Percentiles rank a stretch among this genome's conserved stretches.
Conservation (phyloP, 2,329 filamentous ascomycete genomes). For the Aspergillus sp. region DNA sequence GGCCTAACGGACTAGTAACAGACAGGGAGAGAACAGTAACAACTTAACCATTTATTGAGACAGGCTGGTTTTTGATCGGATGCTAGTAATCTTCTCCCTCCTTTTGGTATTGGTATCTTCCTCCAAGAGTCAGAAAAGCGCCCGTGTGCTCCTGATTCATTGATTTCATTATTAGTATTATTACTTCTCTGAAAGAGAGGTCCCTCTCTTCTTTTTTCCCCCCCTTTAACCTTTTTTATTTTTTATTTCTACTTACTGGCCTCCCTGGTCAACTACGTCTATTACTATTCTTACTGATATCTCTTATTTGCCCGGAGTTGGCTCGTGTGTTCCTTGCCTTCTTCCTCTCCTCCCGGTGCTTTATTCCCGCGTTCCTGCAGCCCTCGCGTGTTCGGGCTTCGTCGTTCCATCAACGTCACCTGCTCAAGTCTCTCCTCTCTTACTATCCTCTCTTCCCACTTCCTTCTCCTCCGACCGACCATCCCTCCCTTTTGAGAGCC, state of each 20-base stretch:
- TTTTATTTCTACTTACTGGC: background rate
- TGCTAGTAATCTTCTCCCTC: slow-evolving; percentile 6
- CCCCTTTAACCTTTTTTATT: background rate
- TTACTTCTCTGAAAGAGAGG: background rate
- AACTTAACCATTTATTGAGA: slow-evolving; percentile 13
- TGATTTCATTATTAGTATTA: background rate
- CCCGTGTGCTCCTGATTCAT: slow-evolving; percentile 3
- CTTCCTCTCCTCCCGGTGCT: slow-evolving; percentile 25
- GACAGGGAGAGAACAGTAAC: slow-evolving; percentile 7
- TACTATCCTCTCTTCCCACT: slow-evolving; percentile 21
- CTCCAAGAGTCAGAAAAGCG: background rate
- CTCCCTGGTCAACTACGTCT: slow-evolving; percentile 1
- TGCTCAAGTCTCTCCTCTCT: slow-evolving; percentile 25
- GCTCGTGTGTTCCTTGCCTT: slow-evolving; percentile 21
- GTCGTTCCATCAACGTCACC: slow-evolving; percentile 38
- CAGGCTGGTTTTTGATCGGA: slow-evolving; percentile 8
- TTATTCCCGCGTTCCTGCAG: slow-evolving; percentile 33
- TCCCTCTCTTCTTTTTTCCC: background rate
- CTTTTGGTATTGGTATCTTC: slow-evolving; percentile 14
- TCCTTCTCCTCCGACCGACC: slow-evolving; percentile 17
- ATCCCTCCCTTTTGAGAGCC: slow-evolving; percentile 17
- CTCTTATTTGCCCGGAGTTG: slow-evolving; percentile 16
- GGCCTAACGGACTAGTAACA: slow-evolving; percentile 2
- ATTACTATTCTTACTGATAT: slow-evolving; percentile 9
- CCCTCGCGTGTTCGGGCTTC: slow-evolving; percentile 33